Conservation (phyloP, 2,329 filamentous ascomycete species). For the Alternaria postmessia region DNA sequence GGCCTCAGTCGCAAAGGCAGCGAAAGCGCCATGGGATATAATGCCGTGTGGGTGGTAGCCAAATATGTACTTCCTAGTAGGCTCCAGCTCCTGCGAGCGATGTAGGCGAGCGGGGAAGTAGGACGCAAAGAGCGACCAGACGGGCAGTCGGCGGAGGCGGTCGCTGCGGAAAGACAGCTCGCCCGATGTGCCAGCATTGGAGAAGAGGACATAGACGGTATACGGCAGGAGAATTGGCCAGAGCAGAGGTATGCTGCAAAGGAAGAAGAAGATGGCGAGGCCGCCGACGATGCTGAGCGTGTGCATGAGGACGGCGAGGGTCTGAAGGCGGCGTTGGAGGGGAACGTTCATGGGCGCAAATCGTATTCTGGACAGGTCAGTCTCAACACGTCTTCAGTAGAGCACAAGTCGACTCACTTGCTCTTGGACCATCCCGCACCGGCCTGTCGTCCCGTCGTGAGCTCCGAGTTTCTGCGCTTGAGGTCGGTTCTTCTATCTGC, state of each 20-base stretch:
- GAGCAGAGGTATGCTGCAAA: conserved; percentile 87
- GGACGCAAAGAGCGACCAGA: conserved; percentile 89
- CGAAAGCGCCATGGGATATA: conserved; percentile 95
- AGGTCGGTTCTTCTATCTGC: conserved; percentile 44
- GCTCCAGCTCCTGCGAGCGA: conserved; percentile 79
- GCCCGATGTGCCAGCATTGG: conserved; percentile 78
- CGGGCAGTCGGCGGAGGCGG: conserved; percentile 72
- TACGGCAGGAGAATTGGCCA: conserved; percentile 86
- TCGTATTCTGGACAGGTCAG: conserved; percentile 65
- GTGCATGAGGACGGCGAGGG: conserved; percentile 58
- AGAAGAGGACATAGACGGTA: conserved; percentile 82
- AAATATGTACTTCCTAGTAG: conserved; percentile 92
- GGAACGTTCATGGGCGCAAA: conserved; percentile 85
- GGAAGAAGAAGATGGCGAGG: conserved; percentile 85
- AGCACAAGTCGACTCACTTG: conserved; percentile 48
- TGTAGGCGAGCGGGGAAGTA: conserved; percentile 93
- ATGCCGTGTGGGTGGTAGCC: conserved; percentile 98
- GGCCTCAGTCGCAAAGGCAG: conserved; percentile 88
- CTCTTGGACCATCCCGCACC: conserved; percentile 62
- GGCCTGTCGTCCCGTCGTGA: conserved; percentile 62
- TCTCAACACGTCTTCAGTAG: not conserved
- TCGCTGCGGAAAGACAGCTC: conserved; percentile 77
- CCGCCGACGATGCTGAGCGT: conserved; percentile 58
- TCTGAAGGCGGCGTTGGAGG: conserved; percentile 60
- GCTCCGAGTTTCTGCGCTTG: conserved; percentile 49